phyloP scores from a whole-genome alignment of 2,329 filamentous ascomycete genomes.

The Torrubiellomyces zombiae region DNA sequence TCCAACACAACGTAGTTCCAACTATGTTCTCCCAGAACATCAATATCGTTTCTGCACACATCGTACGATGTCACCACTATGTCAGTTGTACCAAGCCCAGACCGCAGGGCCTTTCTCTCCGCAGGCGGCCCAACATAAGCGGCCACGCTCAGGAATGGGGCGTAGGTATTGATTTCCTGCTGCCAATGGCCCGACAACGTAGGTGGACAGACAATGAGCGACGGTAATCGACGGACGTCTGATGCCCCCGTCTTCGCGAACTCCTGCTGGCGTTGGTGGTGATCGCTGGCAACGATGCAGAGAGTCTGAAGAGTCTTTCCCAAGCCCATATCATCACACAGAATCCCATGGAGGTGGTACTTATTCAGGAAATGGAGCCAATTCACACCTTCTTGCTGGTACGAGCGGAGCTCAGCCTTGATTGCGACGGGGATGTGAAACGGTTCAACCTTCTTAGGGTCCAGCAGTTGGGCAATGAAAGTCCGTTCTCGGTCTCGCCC shows the following conservation, averaged over 20 bases:
- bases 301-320: conserved; percentile 95
- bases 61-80: conserved; percentile 97
- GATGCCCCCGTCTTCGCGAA: conserved; percentile 65
- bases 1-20: conserved; percentile 98
- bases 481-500: conserved; percentile 88
- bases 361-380: conserved; percentile 97
- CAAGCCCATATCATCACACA: conserved; percentile 98
- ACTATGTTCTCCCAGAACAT: conserved; percentile 62
- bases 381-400: conserved; percentile 97
- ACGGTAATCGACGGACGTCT: conserved; percentile 68
- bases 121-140: conserved; percentile 81
- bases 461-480: conserved; percentile 90
- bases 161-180: conserved; percentile 90
- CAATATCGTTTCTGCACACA: conserved; percentile 90
- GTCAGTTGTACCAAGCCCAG: conserved; percentile 60
- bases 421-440: conserved; percentile 92
- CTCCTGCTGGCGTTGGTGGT: conserved; percentile 83
- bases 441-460: conserved; percentile 89
- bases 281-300: conserved; percentile 95
- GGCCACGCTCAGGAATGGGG: conserved; percentile 78
- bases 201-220: conserved; percentile 88
- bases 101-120: conserved; percentile 57
- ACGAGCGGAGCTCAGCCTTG: conserved; percentile 89
- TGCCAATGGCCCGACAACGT: conserved; percentile 97
- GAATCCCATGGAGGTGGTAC: conserved; percentile 93